phyloP scores from a whole-genome alignment of 352 stramenopile genomes.

The Globisporangium nunn region DNA sequence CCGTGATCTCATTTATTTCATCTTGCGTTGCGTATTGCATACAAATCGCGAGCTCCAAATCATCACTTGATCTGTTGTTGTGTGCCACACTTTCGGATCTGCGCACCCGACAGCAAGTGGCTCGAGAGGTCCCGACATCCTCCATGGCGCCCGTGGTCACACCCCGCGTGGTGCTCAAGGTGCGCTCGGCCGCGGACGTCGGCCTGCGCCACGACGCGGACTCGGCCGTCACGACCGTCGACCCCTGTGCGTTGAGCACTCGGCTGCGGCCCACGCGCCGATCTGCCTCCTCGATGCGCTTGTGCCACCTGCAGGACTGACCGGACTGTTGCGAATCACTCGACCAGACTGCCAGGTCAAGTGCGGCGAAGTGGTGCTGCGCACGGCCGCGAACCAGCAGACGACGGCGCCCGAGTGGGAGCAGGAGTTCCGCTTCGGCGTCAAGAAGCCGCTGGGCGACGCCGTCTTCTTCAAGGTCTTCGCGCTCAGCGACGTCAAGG shows the following conservation, averaged over 20 bases:
- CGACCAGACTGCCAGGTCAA: slow-evolving; percentile 45
- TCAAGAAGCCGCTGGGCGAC: slow-evolving; percentile 40
- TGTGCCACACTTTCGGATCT: too few species aligned
- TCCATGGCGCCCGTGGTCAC: slow-evolving; percentile 19
- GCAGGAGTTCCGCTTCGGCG: slow-evolving; percentile 47
- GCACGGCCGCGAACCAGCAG: slow-evolving; percentile 34
- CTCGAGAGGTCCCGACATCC: too few species aligned
- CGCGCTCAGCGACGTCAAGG: slow-evolving; percentile 31
- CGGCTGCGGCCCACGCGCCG: too few species aligned
- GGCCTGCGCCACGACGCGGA: slow-evolving; percentile 12
- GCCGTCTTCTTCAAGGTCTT: slow-evolving; percentile 42
- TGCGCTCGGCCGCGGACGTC: slow-evolving; percentile 22
- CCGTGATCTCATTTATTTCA: too few species aligned
- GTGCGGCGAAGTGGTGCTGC: slow-evolving; percentile 40
- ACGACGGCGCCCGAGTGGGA: slow-evolving; percentile 44
- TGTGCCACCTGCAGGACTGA: too few species aligned
- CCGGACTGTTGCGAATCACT: too few species aligned
- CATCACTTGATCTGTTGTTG: too few species aligned
- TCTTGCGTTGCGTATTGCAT: too few species aligned
- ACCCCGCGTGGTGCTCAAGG: slow-evolving; percentile 34
- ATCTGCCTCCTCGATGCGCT: too few species aligned
- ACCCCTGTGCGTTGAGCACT: slow-evolving; percentile 21
- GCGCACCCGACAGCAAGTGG: too few species aligned
- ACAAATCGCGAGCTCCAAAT: too few species aligned
- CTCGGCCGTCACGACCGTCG: slow-evolving; percentile 10